These are phyloP conservation scores for Russula emetica DNA, from an alignment of 768 basidiomycete species.

Conservation along the genomic window DNA sequence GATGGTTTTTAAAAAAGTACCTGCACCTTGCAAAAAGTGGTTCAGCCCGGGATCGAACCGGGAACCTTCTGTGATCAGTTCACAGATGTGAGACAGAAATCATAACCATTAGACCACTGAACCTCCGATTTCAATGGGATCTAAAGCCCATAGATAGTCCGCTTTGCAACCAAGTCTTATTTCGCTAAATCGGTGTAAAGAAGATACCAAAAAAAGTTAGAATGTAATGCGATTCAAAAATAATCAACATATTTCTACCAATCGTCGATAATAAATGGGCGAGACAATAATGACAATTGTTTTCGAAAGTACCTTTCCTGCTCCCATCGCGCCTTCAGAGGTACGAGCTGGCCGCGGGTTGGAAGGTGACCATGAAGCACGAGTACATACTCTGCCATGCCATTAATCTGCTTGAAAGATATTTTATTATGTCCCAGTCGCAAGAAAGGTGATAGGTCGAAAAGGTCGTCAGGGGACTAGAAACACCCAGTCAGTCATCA, in stretches of 20 bases:
- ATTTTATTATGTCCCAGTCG: slow-evolving; percentile 16
- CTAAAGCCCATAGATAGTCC: neutral
- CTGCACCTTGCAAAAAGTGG: slow-evolving; percentile 32
- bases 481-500: neutral
- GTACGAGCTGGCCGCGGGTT: slow-evolving; percentile 9
- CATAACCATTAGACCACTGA: slow-evolving; percentile 48
- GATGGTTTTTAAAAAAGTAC: no score
- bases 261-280: slow-evolving; percentile 8
- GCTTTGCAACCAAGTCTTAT: neutral
- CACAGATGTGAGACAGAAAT: slow-evolving; percentile 44
- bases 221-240: neutral
- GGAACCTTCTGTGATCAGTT: slow-evolving; percentile 42
- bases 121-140: slow-evolving; percentile 19
- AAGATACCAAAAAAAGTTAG: neutral
- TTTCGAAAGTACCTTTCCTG: slow-evolving; percentile 4
- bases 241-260: neutral
- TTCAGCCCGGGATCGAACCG: slow-evolving; percentile 47
- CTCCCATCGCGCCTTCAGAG: slow-evolving; percentile 10
- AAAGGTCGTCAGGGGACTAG: slow-evolving; percentile 15
- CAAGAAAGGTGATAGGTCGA: slow-evolving; percentile 15
- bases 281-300: slow-evolving; percentile 1
- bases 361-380: slow-evolving; percentile 22
- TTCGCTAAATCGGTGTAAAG: no score
- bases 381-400: slow-evolving; percentile 11
- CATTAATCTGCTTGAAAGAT: slow-evolving; percentile 5